These are phyloP conservation scores for Globisporangium nunn DNA, from an alignment of 352 stramenopile species.

Conservation along the genomic window DNA sequence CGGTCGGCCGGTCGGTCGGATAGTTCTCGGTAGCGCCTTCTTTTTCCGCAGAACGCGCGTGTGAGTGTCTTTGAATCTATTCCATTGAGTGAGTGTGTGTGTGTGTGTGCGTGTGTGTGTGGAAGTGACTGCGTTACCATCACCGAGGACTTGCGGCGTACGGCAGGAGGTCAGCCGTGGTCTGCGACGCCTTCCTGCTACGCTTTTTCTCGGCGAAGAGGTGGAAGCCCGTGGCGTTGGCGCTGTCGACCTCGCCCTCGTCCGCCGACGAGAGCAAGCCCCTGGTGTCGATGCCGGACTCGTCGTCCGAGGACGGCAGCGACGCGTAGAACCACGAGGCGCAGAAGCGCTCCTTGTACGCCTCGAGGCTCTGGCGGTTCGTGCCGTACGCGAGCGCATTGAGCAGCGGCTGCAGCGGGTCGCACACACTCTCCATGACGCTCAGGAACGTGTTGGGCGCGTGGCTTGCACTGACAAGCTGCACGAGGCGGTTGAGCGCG, in stretches of 20 bases:
- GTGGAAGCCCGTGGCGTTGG: constrained; percentile 3
- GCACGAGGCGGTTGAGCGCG: constrained; percentile 53
- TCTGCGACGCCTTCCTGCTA: not conserved
- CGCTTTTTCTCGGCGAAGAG: constrained; percentile 4
- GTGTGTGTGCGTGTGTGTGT: not conserved
- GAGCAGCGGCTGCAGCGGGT: constrained; percentile 61
- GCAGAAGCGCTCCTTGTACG: constrained; percentile 66
- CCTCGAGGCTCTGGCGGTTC: constrained; percentile 63
- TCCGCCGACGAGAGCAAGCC: constrained; percentile 20
- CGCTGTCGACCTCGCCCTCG: not conserved
- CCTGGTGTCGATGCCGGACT: constrained; percentile 44
- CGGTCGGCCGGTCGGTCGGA: not conserved
- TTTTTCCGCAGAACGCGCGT: not conserved
- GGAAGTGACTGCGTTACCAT: not conserved
- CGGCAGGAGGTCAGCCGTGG: not conserved
- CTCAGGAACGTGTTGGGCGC: constrained; percentile 43
- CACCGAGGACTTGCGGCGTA: constrained; percentile 8
- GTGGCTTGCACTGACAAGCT: constrained; percentile 42
- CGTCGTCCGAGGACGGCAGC: constrained; percentile 56
- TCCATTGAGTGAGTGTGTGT: not conserved
- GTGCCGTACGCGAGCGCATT: constrained; percentile 65
- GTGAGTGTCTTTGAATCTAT: not conserved
- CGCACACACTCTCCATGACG: constrained; percentile 63
- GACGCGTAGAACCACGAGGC: constrained; percentile 55
- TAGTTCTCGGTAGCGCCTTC: not conserved